Evolutionary conservation across 495 filamentous ascomycete genomes (phyloP).

Genomic region (Pseudoneurospora amorphoporcata): DNA sequence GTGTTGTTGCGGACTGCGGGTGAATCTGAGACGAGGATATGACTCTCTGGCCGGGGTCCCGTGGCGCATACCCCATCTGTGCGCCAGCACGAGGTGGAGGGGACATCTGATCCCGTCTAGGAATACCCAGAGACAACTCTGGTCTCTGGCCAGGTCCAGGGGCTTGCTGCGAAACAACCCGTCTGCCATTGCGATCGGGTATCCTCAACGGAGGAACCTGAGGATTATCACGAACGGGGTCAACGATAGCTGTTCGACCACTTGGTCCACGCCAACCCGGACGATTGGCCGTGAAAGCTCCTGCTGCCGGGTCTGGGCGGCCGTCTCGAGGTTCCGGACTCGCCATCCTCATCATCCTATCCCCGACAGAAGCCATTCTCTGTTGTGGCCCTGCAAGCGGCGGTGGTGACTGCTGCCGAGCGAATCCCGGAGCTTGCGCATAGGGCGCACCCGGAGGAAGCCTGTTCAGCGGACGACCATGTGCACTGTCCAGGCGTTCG

Average conservation of each 20-base stretch:
- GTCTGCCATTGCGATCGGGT: constrained; percentile 35
- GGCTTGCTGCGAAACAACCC: constrained; percentile 15
- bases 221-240: constrained; percentile 35
- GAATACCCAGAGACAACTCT: constrained; percentile 2
- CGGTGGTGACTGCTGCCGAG: constrained; percentile 12
- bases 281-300: constrained; percentile 24
- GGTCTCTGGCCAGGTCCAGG: constrained; percentile 7
- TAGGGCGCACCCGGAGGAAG: constrained; percentile 27
- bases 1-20: constrained; percentile 11
- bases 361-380: constrained; percentile 26
- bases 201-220: constrained; percentile 32
- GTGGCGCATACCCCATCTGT: constrained; percentile 11
- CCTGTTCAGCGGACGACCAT: constrained; percentile 33
- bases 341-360: constrained; percentile 36
- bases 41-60: constrained; percentile 17
- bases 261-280: constrained; percentile 46
- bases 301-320: constrained; percentile 21
- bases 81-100: constrained; percentile 24
- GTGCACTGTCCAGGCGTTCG: constrained; percentile 35
- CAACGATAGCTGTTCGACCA: constrained; percentile 37
- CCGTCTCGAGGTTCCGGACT: constrained; percentile 17
- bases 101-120: constrained; percentile 20
- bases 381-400: constrained; percentile 10
- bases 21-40: constrained; percentile 15
- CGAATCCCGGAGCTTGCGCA: constrained; percentile 27